Base-by-base conservation (phyloP, 2,329 filamentous ascomycete species). In the Dactylellina haptotyla region DNA sequence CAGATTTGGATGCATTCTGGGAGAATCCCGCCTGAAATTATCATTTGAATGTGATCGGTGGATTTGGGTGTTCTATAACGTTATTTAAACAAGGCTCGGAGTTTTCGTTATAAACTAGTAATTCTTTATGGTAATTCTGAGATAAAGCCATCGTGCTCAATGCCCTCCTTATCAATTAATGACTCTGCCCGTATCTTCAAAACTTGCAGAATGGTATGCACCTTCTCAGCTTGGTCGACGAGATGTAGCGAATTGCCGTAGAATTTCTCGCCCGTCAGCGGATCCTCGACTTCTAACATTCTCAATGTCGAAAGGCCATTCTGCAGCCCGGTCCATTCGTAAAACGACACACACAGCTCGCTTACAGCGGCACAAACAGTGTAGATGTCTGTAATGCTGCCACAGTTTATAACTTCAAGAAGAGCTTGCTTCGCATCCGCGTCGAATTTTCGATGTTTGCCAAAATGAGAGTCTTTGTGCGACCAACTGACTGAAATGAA, bases 331-430 rank as follows among this genome's bases (percentile, higher is more conserved):
- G 45, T 46, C 67, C 58, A 59, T 50, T 62, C 39, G 28, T 41
- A 73, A 46, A 73, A 73, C 10, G 37, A 51, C 28, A 66, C 46
- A n/a, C 8, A 20, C 2, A 73, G 39, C 30, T 73, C 69, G 16
- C 14, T 61, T 1, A 18, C 48, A 10, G 45, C 46, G 1, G 61
- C 69, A 12, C 43, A 51, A n/a, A 39, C 28, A 14, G 50, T 3
- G 51, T 66, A 12, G 25, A n/a, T 34, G 6, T 50, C 46, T 25
- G 28, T 16, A 37, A 45, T 1, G 12, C 8, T 25, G 4, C 23
- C 20, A 12, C 45, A 30, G 1, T 34, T 53, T 23, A 66, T 56
- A 18, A 41, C 30, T 8, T 34, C 23, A 8, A 66, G 25, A 6
- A 66, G 39, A 18, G 28, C 39, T 20, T 61, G 37, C 5, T 23